Percentiles rank a stretch among this genome's conserved stretches.
Evolutionary conservation across 179 eudicot genomes (phyloP).

Genomic region (Actinidia chinensis): DNA sequence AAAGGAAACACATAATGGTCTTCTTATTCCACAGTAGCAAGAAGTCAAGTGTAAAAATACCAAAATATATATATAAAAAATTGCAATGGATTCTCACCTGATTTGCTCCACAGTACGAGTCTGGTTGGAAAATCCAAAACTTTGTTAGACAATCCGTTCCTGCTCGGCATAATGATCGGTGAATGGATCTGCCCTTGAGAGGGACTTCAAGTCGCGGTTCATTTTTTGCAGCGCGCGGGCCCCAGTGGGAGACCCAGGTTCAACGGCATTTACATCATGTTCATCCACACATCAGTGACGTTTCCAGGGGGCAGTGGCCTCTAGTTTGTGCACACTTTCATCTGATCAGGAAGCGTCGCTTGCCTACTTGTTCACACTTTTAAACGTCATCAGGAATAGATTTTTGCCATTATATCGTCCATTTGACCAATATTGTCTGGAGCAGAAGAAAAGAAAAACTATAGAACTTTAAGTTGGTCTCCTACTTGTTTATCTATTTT

Average conservation of each 20-base stretch:
- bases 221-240: slow-evolving; percentile 33
- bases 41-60: background rate
- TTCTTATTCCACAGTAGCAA: background rate
- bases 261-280: slow-evolving; percentile 65
- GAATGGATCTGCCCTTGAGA: slow-evolving; percentile 43
- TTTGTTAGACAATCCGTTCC: slow-evolving; percentile 76
- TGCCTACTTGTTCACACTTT: no score
- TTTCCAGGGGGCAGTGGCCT: slow-evolving; percentile 93
- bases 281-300: slow-evolving; percentile 95
- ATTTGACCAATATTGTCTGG: no score
- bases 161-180: slow-evolving; percentile 74
- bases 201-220: slow-evolving; percentile 43
- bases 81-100: slow-evolving; percentile 48
- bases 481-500: no score
- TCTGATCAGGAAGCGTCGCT: slow-evolving; percentile 42
- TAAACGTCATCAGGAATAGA: no score
- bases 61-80: no score
- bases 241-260: slow-evolving; percentile 55
- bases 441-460: no score
- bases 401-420: no score
- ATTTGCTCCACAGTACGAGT: slow-evolving; percentile 77
- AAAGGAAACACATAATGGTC: background rate
- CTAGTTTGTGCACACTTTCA: slow-evolving; percentile 47
- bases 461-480: no score
- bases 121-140: slow-evolving; percentile 84